Evolutionary conservation across 768 basidiomycete genomes (phyloP).

Genomic region (Kwoniella newhampshirensis): DNA sequence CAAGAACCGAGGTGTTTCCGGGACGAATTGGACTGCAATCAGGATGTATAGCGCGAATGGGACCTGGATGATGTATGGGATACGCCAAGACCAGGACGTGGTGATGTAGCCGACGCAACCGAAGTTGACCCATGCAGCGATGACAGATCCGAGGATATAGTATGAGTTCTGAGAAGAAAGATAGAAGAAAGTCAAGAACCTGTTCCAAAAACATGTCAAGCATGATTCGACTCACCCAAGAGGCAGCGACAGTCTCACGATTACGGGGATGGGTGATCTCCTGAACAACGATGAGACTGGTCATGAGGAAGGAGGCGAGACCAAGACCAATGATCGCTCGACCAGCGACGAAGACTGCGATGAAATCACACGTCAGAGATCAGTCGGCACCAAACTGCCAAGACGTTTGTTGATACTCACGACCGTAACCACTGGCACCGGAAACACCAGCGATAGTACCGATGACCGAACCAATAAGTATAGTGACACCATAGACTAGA

Average conservation of each 20-base stretch:
- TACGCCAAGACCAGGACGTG: constrained; percentile 52
- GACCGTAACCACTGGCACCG: constrained; percentile 51
- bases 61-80: constrained; percentile 53
- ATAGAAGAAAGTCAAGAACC: not conserved
- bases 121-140: constrained; percentile 52
- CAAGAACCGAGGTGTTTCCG: constrained; percentile 54
- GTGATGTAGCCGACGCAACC: constrained; percentile 42
- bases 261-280: constrained; percentile 55
- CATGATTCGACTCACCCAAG: constrained; percentile 42
- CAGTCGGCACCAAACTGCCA: no score
- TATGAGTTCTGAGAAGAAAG: constrained; percentile 46
- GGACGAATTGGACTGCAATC: constrained; percentile 53
- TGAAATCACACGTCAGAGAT: no score
- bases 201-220: not conserved
- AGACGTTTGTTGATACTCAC: constrained; percentile 29
- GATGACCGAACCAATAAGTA: constrained; percentile 52
- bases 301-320: constrained; percentile 53
- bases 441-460: constrained; percentile 52
- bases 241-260: constrained; percentile 43
- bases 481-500: constrained; percentile 51
- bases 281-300: constrained; percentile 52
- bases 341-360: constrained; percentile 47
- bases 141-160: constrained; percentile 53
- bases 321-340: constrained; percentile 52
- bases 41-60: constrained; percentile 51